Conservation (phyloP, 257 asterid species). For the Henckelia pumila region DNA sequence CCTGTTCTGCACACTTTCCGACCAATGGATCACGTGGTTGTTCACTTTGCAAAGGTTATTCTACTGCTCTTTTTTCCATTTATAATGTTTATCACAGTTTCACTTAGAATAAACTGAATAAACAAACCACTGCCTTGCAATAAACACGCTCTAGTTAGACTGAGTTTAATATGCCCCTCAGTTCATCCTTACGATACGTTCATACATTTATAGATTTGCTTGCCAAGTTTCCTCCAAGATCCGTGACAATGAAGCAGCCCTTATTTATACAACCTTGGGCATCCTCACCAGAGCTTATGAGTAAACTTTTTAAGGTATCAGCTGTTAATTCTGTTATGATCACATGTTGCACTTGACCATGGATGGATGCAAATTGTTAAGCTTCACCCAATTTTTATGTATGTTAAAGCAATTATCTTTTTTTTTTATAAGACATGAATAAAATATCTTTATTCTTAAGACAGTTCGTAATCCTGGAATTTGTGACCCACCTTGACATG, state of each 20-base stretch:
- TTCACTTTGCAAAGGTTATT: slow-evolving; percentile 94
- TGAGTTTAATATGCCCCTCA: slow-evolving; percentile 14
- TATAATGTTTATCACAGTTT: neutral
- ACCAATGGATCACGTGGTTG: slow-evolving; percentile 68
- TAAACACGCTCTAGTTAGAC: slow-evolving; percentile 5
- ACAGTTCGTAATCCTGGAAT: slow-evolving; percentile 16
- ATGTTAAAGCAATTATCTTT: neutral
- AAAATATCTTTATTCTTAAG: neutral
- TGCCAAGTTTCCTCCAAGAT: slow-evolving; percentile 85
- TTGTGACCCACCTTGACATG: slow-evolving; percentile 9
- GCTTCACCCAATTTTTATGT: neutral
- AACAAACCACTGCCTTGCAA: slow-evolving; percentile 11
- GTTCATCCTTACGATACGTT: slow-evolving; percentile 19
- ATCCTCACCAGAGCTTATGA: slow-evolving; percentile 75
- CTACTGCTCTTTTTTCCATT: slow-evolving; percentile 1
- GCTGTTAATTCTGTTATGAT: slow-evolving; percentile 19
- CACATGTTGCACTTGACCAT: slow-evolving; percentile 14
- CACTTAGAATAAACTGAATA: slow-evolving; percentile 26
- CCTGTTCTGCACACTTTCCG: slow-evolving; percentile 74
- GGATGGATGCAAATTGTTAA: slow-evolving; percentile 23
- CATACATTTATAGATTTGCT: slow-evolving; percentile 62
- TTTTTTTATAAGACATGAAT: slow-evolving; percentile 1
- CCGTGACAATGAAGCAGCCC: slow-evolving; percentile 80
- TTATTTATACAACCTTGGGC: slow-evolving; percentile 79
- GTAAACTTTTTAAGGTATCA: slow-evolving; percentile 90